A percentile compares a stretch with the other conserved stretches of the same genome.
Evolutionary conservation across 192 early-diverging fungal species (phyloP).

Genomic region (Umbelopsis ramanniana): DNA sequence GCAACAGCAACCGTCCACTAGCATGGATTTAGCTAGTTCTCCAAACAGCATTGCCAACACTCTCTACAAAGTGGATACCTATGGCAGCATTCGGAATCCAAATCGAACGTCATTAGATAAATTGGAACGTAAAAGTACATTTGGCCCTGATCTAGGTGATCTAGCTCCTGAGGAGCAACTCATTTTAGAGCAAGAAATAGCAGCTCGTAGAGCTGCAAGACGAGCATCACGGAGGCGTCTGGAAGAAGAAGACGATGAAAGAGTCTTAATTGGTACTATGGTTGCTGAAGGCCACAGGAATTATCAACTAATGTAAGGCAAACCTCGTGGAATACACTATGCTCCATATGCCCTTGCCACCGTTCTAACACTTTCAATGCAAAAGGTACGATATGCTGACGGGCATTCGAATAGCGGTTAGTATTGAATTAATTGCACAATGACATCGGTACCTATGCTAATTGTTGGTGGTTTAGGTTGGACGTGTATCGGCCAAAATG

Average conservation of each 20-base stretch:
- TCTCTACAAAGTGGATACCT: neutral
- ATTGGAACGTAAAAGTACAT: conserved; percentile 49
- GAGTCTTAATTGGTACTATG: conserved; percentile 73
- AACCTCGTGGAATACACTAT: neutral
- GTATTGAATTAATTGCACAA: conserved; percentile 22
- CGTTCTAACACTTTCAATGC: neutral
- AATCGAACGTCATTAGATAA: conserved; percentile 1
- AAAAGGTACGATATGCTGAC: conserved; percentile 92
- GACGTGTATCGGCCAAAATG: conserved; percentile 86
- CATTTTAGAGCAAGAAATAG: conserved; percentile 48
- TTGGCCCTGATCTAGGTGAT: conserved; percentile 45
- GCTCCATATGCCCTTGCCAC: neutral
- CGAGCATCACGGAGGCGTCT: conserved; percentile 44
- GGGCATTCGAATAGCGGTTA: conserved; percentile 87
- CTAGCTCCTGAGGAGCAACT: conserved; percentile 40
- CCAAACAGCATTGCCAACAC: neutral
- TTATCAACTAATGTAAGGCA: conserved; percentile 83
- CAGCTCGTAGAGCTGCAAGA: conserved; percentile 44
- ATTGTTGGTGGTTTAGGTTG: conserved; percentile 52
- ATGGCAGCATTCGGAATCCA: conserved; percentile 20
- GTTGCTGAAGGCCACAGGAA: conserved; percentile 95
- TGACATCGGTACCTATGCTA: no score
- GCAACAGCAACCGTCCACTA: conserved; percentile 16
- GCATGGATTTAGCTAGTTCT: conserved; percentile 18
- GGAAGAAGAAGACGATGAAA: conserved; percentile 49